These are phyloP conservation scores for Wallacemonas sp. DNA, from an alignment of 208 protist genomes.

Conservation along the genomic window DNA sequence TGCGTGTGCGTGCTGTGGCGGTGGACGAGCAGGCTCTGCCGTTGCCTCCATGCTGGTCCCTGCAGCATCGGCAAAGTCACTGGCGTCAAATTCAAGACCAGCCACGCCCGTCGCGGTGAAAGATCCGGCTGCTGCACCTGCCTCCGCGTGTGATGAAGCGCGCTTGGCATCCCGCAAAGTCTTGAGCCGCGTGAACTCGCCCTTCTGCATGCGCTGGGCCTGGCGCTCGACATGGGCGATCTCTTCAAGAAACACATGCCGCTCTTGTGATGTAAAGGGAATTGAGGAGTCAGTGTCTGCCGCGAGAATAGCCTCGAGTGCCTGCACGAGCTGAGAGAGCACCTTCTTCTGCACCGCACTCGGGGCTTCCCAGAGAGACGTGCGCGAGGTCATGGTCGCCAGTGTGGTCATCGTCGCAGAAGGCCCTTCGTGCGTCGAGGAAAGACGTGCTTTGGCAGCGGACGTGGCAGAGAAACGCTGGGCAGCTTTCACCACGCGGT, in stretches of 20 bases:
- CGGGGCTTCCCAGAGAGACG: slow-evolving; percentile 11
- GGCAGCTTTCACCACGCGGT: slow-evolving; percentile 24
- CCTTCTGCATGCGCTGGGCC: not conserved
- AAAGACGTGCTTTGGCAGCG: not conserved
- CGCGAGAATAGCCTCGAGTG: slow-evolving; percentile 34
- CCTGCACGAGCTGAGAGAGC: slow-evolving; percentile 31
- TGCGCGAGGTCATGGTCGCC: not conserved
- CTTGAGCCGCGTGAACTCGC: not conserved
- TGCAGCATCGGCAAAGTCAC: not conserved
- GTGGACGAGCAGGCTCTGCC: not conserved
- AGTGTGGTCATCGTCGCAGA: not conserved
- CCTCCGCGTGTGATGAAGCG: too few species aligned
- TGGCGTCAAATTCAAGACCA: not conserved
- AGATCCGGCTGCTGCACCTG: too few species aligned
- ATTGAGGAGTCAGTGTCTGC: not conserved
- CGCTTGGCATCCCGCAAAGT: not conserved
- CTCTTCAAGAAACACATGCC: slow-evolving; percentile 25
- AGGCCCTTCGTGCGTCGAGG: not conserved
- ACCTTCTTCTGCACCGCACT: slow-evolving; percentile 29
- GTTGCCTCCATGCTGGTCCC: not conserved
- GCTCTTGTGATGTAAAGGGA: slow-evolving; percentile 26
- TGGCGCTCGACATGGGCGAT: slow-evolving; percentile 27
- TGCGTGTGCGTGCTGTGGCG: too few species aligned
- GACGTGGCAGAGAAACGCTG: slow-evolving; percentile 17
- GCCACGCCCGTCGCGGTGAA: too few species aligned